These are phyloP conservation scores for Fennellomyces sp. DNA, from an alignment of 371 early-diverging fungal species.

Conservation along the genomic window DNA sequence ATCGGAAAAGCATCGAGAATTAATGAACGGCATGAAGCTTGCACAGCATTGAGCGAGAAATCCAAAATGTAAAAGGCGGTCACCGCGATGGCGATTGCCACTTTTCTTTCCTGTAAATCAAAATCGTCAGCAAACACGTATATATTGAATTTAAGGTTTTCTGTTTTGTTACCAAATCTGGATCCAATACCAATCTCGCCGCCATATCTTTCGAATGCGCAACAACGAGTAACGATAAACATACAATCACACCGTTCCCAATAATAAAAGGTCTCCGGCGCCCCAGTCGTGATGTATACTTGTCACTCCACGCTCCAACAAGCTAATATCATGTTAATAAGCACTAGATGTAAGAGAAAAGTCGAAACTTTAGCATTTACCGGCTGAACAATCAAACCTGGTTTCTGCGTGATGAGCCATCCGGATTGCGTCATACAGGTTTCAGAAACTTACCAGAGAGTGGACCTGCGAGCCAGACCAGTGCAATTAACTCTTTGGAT, in stretches of 20 bases:
- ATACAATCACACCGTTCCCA: conserved; percentile 54
- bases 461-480: conserved; percentile 84
- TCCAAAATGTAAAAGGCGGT: conserved; percentile 74
- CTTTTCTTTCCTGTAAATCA: conserved; percentile 32
- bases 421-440: not conserved
- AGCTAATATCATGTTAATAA: conserved; percentile 20
- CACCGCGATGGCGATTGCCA: conserved; percentile 62
- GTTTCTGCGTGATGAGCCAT: not conserved
- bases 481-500: conserved; percentile 63
- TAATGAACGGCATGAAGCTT: conserved; percentile 71
- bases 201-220: conserved; percentile 67
- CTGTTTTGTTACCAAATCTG: conserved; percentile 4
- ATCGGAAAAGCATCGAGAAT: conserved; percentile 75
- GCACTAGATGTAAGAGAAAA: not conserved
- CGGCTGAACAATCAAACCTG: conserved; percentile 48
- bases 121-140: not conserved
- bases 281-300: conserved; percentile 53
- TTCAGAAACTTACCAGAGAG: conserved; percentile 61
- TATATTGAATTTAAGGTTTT: no score
- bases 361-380: conserved; percentile 1
- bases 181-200: conserved; percentile 13
- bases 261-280: conserved; percentile 62
- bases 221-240: conserved; percentile 61
- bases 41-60: conserved; percentile 75
- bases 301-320: conserved; percentile 69